These are phyloP conservation scores for Sporobolomyces phaffii DNA, from an alignment of 768 basidiomycete genomes.

Conservation along the genomic window DNA sequence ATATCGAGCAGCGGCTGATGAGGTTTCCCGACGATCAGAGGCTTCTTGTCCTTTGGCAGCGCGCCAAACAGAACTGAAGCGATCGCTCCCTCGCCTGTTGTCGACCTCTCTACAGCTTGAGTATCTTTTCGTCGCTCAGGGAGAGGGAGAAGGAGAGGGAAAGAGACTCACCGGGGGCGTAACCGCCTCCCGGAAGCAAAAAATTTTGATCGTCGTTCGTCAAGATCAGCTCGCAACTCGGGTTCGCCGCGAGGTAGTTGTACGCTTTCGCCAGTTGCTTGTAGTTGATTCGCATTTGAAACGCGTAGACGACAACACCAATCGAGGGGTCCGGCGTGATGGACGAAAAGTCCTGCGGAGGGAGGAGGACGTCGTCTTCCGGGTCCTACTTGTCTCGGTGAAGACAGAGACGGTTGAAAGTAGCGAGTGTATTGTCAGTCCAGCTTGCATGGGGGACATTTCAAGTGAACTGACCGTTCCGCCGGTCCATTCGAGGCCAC, in stretches of 20 bases:
- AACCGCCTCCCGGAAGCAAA: conserved; percentile 57
- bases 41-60: conserved; percentile 54
- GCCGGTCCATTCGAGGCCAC: conserved; percentile 72
- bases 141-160: neutral
- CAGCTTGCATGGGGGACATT: too few species aligned
- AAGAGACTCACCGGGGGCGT: conserved; percentile 64
- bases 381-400: too few species aligned
- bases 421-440: too few species aligned
- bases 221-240: conserved; percentile 70
- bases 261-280: conserved; percentile 88
- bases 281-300: conserved; percentile 80
- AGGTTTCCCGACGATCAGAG: conserved; percentile 79
- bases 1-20: conserved; percentile 81
- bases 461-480: conserved; percentile 73
- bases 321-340: conserved; percentile 60
- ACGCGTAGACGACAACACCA: conserved; percentile 79
- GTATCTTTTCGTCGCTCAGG: neutral
- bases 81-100: conserved; percentile 59
- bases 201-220: conserved; percentile 90
- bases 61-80: conserved; percentile 68
- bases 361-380: conserved; percentile 70
- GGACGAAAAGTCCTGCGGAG: conserved; percentile 58
- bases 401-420: too few species aligned
- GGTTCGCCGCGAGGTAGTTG: conserved; percentile 61
- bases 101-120: too few species aligned